Base-by-base conservation (phyloP, 2,329 filamentous ascomycete genomes). In the Penicillium sp. region DNA sequence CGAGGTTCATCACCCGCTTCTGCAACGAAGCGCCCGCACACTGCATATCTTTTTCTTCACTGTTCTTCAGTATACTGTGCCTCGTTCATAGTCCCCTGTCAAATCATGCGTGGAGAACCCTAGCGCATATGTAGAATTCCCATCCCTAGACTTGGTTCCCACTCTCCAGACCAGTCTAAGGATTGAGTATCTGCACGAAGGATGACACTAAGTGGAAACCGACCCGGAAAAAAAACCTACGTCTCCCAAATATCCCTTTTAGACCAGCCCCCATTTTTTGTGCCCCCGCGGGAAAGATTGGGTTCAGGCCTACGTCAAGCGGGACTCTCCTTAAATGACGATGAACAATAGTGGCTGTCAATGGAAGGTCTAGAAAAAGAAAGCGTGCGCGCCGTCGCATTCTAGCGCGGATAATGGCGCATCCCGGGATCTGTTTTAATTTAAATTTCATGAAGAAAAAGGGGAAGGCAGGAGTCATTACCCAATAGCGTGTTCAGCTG, bases 281-380 rank as follows among this genome's bases (percentile, higher is more conserved):
- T 27, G 21, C 26, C 33, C 47, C 51, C 31, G 31, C 31, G 51
- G 51, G 43, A 47, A 31, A 33, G 51, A 54, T 48, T 29, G 19
- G 26, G 44, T 33, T 51, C 31, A 39, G n/a, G 21, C 26, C 19
- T 37, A 50, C 26, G 27, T 44, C 35, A 27, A 25, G 49, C 26
- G 49, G 37, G 49, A 19, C 37, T 31, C 46, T 8, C 9, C 8
- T 8, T 46, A 45, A 51, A 57, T 54, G 29, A 60, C 13, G 53
- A 60, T 55, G 26, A 33, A 43, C 50, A 55, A 45, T 35, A 46
- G 54, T 37, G 45, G 47, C 25, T 42, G 10, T 29, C 42, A 19
- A 52, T 55, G 54, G 37, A 59, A 43, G 14, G 54, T 51, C 58
- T 47, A 61, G 54, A 58, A 57, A 53, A 48, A 31, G 27, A 44